Evolutionary conservation across 768 basidiomycete genomes (phyloP), one percentile per base, ranked within the genome.

Genomic region (Termitomyces sp.): DNA sequence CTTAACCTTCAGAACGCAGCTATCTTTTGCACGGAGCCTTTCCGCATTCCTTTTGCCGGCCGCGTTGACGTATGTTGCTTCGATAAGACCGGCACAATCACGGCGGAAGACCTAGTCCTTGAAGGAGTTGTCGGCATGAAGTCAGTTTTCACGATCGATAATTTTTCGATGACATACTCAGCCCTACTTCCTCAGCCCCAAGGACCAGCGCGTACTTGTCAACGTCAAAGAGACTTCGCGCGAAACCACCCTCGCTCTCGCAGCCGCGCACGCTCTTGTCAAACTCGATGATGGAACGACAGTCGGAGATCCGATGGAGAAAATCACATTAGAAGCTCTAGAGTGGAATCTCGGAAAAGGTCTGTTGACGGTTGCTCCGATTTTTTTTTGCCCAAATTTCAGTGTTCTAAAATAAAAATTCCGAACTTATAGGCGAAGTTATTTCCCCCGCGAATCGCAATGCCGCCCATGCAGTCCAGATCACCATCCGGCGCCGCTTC

Each of bases 291-390:
- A 98, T 67, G 96, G 94, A 9, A 89, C 89, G 1, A 78, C 96
- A 40, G 96, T 98, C 46, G 97, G 97, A 4, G 97, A 99, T 71
- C 97, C 97, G 0, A 99, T 99, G 97, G 97, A 99, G 75, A 95
- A 96, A 77, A 96, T 92, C 0, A 96, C 97, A 0, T 79, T 98
- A 7, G 91, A 92, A 63, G 89, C 94, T 2, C 81, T 99, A 33
- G 88, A 92, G 52, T 98, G 97, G 96, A 87, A 86, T 60, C 73
- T 98, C 44, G 77, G 73, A 11, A 85, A 86, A 75, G 91, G 91
- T 85, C 55, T 53, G 77, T 61, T 16, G 28, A 18, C 20, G 39
- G 35, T 48, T 40, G 12, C 59, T 38, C 49, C 24, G 42, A 24
- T 52, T 44, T n/a, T 50, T n/a, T 50, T 6, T 56, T 39, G 20